Conservation (phyloP, 2,329 filamentous ascomycete genomes). For the Penicillium brevicompactum region DNA sequence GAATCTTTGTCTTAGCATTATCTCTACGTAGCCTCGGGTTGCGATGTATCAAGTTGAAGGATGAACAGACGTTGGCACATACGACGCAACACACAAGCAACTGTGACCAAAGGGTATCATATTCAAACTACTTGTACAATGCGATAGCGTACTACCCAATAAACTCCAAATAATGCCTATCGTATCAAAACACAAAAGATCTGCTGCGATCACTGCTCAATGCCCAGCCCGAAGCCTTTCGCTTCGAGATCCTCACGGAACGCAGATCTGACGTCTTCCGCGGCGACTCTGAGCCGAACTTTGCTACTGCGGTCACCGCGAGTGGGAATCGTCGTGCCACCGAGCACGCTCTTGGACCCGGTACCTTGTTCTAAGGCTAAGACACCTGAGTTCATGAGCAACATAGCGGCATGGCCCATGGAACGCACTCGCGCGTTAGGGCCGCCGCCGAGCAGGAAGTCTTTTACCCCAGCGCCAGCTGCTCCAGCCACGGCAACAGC, state of each 20-base stretch:
- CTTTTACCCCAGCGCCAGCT: conserved; percentile 59
- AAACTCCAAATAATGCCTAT: conserved; percentile 14
- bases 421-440: conserved; percentile 55
- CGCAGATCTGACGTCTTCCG: conserved; percentile 87
- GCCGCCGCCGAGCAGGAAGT: conserved; percentile 57
- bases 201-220: conserved; percentile 30
- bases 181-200: not conserved
- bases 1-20: no score
- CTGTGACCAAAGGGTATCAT: conserved; percentile 20
- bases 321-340: conserved; percentile 52
- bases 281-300: conserved; percentile 79
- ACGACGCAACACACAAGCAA: not conserved
- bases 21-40: no score
- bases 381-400: conserved; percentile 83
- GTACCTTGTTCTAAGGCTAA: conserved; percentile 70
- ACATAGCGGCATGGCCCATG: conserved; percentile 73
- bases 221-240: conserved; percentile 70
- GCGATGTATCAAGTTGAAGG: no score
- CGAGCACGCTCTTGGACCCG: conserved; percentile 29
- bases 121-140: conserved; percentile 6
- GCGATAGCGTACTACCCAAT: conserved; percentile 1
- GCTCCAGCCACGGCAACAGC: conserved; percentile 51
- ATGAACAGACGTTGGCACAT: no score
- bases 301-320: conserved; percentile 85
- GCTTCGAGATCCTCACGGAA: conserved; percentile 87